phyloP scores from a whole-genome alignment of 139 green algal genomes.

The Chlorella sorokiniana region DNA sequence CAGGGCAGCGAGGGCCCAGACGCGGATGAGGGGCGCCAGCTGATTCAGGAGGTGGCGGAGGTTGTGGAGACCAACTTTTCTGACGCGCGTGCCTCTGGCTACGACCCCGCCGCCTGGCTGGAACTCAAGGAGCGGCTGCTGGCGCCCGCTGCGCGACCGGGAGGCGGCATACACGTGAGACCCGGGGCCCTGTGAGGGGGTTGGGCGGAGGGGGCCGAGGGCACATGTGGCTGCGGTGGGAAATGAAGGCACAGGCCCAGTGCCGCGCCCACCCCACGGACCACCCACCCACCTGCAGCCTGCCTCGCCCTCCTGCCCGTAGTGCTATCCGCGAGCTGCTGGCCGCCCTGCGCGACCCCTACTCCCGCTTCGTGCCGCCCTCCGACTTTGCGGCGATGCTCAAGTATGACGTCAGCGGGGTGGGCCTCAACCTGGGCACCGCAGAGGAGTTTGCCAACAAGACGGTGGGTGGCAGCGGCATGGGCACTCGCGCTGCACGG shows the following conservation, averaged over 20 bases:
- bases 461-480: constrained; percentile 48
- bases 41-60: constrained; percentile 46
- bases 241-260: neutral
- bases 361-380: constrained; percentile 87
- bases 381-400: constrained; percentile 83
- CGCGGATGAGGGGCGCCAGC: neutral
- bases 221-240: neutral
- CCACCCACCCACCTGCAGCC: neutral
- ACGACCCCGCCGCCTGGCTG: constrained; percentile 57
- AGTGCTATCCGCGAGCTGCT: constrained; percentile 38
- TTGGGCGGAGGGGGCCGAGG: neutral
- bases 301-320: neutral
- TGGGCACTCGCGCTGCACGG: neutral
- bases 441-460: constrained; percentile 75
- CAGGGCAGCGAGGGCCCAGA: neutral
- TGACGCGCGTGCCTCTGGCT: constrained; percentile 62
- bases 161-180: constrained; percentile 31
- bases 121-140: constrained; percentile 36
- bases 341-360: constrained; percentile 81
- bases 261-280: neutral
- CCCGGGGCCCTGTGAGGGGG: too few relatives aligned
- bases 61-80: constrained; percentile 85
- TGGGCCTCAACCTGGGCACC: constrained; percentile 94
- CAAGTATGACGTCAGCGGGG: constrained; percentile 95
- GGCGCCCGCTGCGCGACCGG: constrained; percentile 19